A percentile compares a stretch with the other conserved stretches of the same genome.
Evolutionary conservation across 2,329 filamentous ascomycete species (phyloP).

Genomic region (Diaporthe helianthi): DNA sequence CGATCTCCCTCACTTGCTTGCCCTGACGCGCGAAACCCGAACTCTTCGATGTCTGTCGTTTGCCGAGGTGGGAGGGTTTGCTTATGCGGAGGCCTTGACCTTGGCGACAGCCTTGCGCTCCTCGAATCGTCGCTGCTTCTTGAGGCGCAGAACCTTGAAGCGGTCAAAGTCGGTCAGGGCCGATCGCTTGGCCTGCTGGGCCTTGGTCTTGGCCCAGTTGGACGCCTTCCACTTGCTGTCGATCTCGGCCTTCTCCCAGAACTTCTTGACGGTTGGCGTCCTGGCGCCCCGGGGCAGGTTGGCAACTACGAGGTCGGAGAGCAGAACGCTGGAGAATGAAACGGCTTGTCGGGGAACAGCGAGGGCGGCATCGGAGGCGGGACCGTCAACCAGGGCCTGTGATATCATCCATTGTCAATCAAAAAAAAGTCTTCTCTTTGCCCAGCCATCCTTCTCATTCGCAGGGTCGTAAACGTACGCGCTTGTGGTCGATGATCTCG

Average conservation of each 20-base stretch:
- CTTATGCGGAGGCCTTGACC: slow-evolving; percentile 82
- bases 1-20: slow-evolving; percentile 33
- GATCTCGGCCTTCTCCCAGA: slow-evolving; percentile 90
- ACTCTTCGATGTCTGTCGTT: slow-evolving; percentile 28
- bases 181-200: slow-evolving; percentile 84
- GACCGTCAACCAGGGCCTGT: slow-evolving; percentile 95
- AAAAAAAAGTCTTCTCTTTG: slow-evolving; percentile 35
- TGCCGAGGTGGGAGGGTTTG: slow-evolving; percentile 43
- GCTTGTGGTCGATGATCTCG: slow-evolving; percentile 99
- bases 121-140: slow-evolving; percentile 99
- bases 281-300: slow-evolving; percentile 87
- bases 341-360: slow-evolving; percentile 87
- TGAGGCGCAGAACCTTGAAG: slow-evolving; percentile 99
- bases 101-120: slow-evolving; percentile 96
- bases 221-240: slow-evolving; percentile 92
- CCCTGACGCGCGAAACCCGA: slow-evolving; percentile 33
- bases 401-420: slow-evolving; percentile 41
- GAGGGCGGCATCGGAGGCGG: slow-evolving; percentile 79
- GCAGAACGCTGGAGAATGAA: slow-evolving; percentile 80
- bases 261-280: slow-evolving; percentile 81
- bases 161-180: slow-evolving; percentile 97
- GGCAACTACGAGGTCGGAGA: slow-evolving; percentile 87
- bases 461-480: slow-evolving; percentile 72
- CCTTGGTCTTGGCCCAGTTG: slow-evolving; percentile 93
- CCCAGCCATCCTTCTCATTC: slow-evolving; percentile 28